phyloP scores from a whole-genome alignment of 306 rosid genomes.

The Betula pendula region DNA sequence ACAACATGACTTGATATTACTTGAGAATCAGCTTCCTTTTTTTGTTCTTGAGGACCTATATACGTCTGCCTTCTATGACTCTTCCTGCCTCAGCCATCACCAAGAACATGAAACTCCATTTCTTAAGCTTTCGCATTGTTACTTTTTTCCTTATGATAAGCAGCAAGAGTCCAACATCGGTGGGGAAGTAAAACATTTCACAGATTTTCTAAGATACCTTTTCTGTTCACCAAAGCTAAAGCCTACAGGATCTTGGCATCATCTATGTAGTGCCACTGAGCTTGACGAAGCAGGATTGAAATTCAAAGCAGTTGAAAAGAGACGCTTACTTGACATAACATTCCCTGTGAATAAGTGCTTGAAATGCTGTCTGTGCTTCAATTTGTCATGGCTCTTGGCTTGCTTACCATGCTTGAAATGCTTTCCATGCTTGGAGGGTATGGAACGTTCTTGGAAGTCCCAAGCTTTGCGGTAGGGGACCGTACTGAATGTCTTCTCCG shows the following conservation, averaged over 20 bases:
- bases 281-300: slow-evolving; percentile 1
- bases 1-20: slow-evolving; percentile 42
- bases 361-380: too few species aligned
- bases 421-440: too few species aligned
- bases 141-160: too few species aligned
- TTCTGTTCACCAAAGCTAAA: too few species aligned
- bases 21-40: slow-evolving; percentile 61
- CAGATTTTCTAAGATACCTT: slow-evolving; percentile 14
- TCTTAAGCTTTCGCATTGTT: too few species aligned
- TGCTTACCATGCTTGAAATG: too few species aligned
- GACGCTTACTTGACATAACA: accelerated
- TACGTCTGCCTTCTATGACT: neutral
- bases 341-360: too few species aligned
- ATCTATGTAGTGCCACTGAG: neutral
- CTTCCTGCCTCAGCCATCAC: neutral
- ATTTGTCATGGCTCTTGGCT: too few species aligned
- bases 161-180: too few species aligned
- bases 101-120: too few species aligned
- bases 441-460: neutral
- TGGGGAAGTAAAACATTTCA: slow-evolving; percentile 26
- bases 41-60: slow-evolving; percentile 36
- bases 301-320: neutral
- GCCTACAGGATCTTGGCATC: too few species aligned
- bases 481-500: slow-evolving; percentile 5
- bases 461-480: neutral